phyloP scores from a whole-genome alignment of 495 filamentous ascomycete species.

The Hyaloscypha hepaticicola region DNA sequence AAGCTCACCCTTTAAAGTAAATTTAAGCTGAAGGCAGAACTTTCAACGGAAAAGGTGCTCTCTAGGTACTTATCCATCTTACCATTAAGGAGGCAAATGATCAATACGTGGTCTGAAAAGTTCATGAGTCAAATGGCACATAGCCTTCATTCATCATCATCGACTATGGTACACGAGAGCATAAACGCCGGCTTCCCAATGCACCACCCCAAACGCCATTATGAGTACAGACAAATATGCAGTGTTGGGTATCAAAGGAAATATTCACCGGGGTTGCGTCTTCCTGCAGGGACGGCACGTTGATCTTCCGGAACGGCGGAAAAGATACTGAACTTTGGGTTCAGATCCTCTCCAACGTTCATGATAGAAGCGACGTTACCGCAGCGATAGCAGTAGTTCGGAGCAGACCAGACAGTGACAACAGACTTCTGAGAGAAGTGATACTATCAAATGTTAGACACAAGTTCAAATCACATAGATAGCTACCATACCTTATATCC shows the following conservation, averaged over 20 bases:
- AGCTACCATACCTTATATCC: constrained; percentile 75
- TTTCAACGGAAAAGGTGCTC: too few relatives aligned
- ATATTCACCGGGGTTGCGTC: constrained; percentile 86
- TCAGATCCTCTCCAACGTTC: constrained; percentile 80
- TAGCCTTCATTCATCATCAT: not conserved
- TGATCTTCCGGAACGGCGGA: constrained; percentile 89
- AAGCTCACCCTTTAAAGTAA: too few relatives aligned
- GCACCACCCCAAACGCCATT: constrained; percentile 1
- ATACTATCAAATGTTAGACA: constrained; percentile 53
- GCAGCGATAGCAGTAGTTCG: constrained; percentile 98
- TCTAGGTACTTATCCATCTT: too few relatives aligned
- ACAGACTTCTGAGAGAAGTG: constrained; percentile 95
- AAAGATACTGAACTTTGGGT: constrained; percentile 92
- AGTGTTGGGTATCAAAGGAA: constrained; percentile 64
- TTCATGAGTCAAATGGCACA: too few relatives aligned
- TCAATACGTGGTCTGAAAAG: too few relatives aligned
- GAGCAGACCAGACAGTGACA: constrained; percentile 98
- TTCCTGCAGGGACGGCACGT: constrained; percentile 78
- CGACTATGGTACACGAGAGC: not conserved
- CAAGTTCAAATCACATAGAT: not conserved
- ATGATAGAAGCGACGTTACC: constrained; percentile 97
- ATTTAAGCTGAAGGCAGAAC: too few relatives aligned
- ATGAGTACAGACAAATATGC: not conserved
- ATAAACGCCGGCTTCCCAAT: not conserved
- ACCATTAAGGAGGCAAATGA: too few relatives aligned